Base-by-base conservation (phyloP, 495 filamentous ascomycete genomes). In the Hypoxylon cercidicola region DNA sequence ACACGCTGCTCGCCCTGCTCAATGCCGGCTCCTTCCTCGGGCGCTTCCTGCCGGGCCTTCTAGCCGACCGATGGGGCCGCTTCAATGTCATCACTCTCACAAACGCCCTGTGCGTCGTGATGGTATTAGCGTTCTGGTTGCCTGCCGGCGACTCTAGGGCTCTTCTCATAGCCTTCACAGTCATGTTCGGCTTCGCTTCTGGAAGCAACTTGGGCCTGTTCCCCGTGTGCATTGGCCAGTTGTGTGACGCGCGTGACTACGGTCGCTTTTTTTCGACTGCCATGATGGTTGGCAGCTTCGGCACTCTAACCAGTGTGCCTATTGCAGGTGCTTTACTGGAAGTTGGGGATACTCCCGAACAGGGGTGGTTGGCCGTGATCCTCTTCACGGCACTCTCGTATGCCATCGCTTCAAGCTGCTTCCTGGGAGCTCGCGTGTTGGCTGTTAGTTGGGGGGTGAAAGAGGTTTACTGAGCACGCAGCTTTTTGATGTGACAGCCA, bases 281-380 rank as follows among this genome's bases (percentile, higher is more conserved):
- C 58, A 95, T 96, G 76, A 95, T 93, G 66, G 82, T 96, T 30
- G 93, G 94, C 25, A 92, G 90, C 61, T 92, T 98, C 74, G 93
- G 92, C 0, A 91, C 90, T 6, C 79, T 98, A 32, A 95, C 89
- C 18, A 93, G 92, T 19, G 86, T 96, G 19, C 94, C 94, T 0
- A 96, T 97, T 63, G 94, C 90, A 0, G 94, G 94, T 13, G 82
- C 88, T 34, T 84, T 94, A 32, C 63, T 92, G 32, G 76, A 81
- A 15, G 70, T 79, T 47, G 69, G 67, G 1, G 32, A 55, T 20
- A 32, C 30, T 16, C 25, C 16, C 28, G 78, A 82, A 74, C 69
- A 78, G 59, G 83, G 87, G 6, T 77, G 84, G 55, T 87, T 85
- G 77, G 88, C 85, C 2, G 73, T 92, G 18, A 90, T 92, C 59